A percentile compares a stretch with the other conserved stretches of the same genome.
Evolutionary conservation across 2,329 filamentous ascomycete genomes (phyloP).

Genomic region (Colletotrichum caudatum): DNA sequence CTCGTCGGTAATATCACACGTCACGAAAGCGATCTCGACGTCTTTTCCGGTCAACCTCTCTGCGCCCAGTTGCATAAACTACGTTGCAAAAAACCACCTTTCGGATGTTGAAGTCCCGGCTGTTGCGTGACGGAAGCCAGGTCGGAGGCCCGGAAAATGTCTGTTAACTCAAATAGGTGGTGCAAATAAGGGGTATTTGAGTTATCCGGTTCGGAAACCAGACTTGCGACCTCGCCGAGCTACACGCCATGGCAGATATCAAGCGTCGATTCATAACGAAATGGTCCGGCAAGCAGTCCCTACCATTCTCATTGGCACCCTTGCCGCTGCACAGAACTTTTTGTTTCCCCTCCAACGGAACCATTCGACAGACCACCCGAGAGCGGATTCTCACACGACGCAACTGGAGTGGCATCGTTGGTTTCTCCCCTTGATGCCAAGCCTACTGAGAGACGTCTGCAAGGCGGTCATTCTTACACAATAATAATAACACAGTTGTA

Average conservation of each 20-base stretch:
- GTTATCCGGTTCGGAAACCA: conserved; percentile 4
- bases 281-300: background rate
- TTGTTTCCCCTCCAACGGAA: background rate
- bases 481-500: too few relatives aligned
- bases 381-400: background rate
- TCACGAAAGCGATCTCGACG: background rate
- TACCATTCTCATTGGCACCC: background rate
- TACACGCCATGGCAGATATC: background rate
- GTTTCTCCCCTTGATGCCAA: background rate
- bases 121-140: conserved; percentile 7
- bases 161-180: too few relatives aligned
- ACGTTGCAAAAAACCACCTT: background rate
- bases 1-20: background rate
- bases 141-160: background rate
- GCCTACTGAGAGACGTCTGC: too few relatives aligned
- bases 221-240: conserved; percentile 4
- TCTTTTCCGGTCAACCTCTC: background rate
- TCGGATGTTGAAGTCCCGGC: conserved; percentile 10
- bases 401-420: conserved; percentile 8
- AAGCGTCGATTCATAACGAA: background rate
- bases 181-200: too few relatives aligned
- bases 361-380: background rate
- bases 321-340: background rate
- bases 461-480: too few relatives aligned
- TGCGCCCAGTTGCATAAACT: background rate